Conservation (phyloP, 371 early-diverging fungal genomes). For the Mucor racemosus region DNA sequence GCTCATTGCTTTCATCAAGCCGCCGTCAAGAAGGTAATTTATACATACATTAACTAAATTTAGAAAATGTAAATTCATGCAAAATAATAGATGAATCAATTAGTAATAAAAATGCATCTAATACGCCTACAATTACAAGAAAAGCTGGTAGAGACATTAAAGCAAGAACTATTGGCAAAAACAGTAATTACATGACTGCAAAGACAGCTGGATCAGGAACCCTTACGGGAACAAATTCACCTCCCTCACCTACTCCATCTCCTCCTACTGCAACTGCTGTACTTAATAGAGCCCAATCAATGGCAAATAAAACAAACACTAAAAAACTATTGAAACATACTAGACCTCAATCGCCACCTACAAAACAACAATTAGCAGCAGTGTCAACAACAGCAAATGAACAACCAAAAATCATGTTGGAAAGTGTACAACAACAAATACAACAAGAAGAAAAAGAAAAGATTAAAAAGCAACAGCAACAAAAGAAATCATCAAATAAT, state of each 20-base stretch:
- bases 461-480: not conserved
- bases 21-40: constrained; percentile 26
- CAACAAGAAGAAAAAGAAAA: constrained; percentile 8
- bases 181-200: constrained; percentile 18
- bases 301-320: constrained; percentile 7
- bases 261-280: not conserved
- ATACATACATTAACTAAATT: not conserved
- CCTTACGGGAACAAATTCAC: constrained; percentile 8
- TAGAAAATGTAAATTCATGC: not conserved
- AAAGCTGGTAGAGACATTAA: constrained; percentile 20
- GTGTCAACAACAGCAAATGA: not conserved
- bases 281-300: not conserved
- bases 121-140: constrained; percentile 17
- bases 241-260: not conserved
- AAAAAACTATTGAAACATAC: constrained; percentile 12
- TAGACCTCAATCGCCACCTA: constrained; percentile 23
- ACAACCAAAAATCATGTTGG: constrained; percentile 13
- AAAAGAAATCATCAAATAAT: not conserved
- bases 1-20: constrained; percentile 26
- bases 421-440: constrained; percentile 17
- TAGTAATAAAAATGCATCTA: constrained; percentile 5
- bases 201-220: constrained; percentile 25
- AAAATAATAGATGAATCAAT: not conserved
- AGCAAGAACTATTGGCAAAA: not conserved
- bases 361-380: constrained; percentile 14